phyloP scores from a whole-genome alignment of 2,329 filamentous ascomycete species.

The Mollisia scopiformis region DNA sequence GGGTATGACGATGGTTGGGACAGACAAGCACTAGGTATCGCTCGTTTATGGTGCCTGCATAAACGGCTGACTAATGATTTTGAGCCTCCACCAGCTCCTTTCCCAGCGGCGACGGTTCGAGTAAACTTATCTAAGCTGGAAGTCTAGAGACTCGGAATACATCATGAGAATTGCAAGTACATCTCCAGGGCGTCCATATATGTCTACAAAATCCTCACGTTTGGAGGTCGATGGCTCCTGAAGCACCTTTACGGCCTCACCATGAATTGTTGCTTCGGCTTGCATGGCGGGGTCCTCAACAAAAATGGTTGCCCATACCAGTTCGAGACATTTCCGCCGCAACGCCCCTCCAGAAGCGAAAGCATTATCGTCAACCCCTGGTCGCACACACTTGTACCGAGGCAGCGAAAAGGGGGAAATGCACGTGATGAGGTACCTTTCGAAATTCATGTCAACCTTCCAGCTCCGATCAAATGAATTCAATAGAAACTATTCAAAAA shows the following conservation, averaged over 20 bases:
- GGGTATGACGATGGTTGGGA: not conserved
- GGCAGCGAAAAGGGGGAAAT: not conserved
- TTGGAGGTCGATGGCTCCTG: not conserved
- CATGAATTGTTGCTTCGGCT: not conserved
- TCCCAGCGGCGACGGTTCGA: not conserved
- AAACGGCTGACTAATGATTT: not conserved
- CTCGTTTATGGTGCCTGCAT: not conserved
- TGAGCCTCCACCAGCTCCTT: not conserved
- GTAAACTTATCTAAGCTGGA: not conserved
- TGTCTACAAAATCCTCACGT: not conserved
- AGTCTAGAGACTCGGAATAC: not conserved
- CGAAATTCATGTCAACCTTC: too few relatives aligned
- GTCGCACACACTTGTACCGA: not conserved
- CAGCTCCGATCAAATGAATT: too few relatives aligned
- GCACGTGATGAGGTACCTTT: not conserved
- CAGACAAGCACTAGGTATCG: not conserved
- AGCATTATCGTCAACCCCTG: not conserved
- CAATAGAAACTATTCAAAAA: too few relatives aligned
- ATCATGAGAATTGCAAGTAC: not conserved
- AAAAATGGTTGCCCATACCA: not conserved
- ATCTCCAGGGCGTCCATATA: not conserved
- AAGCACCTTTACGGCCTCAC: not conserved
- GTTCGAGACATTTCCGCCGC: conserved; percentile 1
- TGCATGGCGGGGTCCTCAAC: conserved; percentile 10
- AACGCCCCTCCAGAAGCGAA: not conserved